Evolutionary conservation across 805 yeast genomes (phyloP).

Genomic region (Yarrowia divulgata): DNA sequence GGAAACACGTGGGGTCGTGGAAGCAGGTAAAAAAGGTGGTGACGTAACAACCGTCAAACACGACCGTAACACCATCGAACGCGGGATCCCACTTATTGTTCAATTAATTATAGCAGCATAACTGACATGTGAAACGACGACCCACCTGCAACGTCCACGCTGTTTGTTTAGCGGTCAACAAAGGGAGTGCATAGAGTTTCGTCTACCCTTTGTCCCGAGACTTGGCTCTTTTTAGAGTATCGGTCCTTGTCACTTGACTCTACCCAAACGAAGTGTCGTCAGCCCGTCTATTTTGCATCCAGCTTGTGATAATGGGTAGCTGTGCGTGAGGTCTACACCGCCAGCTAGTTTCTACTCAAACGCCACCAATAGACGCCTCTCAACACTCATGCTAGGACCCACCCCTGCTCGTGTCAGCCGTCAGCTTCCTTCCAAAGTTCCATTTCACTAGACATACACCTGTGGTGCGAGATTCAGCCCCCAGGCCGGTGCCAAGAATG

Average conservation of each 20-base stretch:
- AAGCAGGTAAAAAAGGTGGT: background rate
- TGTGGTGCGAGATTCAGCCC: constrained; percentile 31
- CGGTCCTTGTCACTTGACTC: constrained; percentile 25
- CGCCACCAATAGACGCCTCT: no score
- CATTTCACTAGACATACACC: constrained; percentile 33
- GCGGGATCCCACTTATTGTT: background rate
- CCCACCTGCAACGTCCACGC: constrained; percentile 23
- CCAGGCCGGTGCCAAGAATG: constrained; percentile 15
- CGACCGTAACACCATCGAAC: background rate
- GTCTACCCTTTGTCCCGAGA: constrained; percentile 16
- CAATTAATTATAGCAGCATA: constrained; percentile 7
- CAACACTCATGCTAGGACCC: background rate
- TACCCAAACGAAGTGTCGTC: constrained; percentile 7
- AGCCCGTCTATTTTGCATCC: background rate
- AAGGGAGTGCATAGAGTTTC: constrained; percentile 24
- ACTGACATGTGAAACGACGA: constrained; percentile 33
- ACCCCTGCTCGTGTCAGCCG: background rate
- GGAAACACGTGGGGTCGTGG: background rate
- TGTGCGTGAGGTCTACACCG: no score
- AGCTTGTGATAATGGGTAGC: background rate
- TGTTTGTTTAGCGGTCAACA: constrained; percentile 28
- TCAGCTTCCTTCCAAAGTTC: constrained; percentile 1
- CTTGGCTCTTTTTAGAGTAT: constrained; percentile 34
- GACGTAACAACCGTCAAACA: background rate
- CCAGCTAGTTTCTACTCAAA: background rate